Conservation (phyloP, 305 asterid genomes). For the Solanum hybrid region DNA sequence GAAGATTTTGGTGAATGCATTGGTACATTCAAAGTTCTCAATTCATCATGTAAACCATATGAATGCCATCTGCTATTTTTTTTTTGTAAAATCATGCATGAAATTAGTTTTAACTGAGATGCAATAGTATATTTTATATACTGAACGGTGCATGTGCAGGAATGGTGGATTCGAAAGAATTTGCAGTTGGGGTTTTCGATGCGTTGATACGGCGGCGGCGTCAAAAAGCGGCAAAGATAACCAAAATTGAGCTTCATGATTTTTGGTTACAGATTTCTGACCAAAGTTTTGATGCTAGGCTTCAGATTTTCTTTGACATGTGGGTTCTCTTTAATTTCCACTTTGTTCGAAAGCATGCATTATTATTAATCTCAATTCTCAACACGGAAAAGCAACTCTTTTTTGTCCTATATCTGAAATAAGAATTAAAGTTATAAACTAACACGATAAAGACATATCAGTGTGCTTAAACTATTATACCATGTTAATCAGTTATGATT, state of each 20-base stretch:
- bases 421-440: neutral
- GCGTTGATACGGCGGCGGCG: slow-evolving; percentile 68
- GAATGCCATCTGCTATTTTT: neutral
- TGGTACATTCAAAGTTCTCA: slow-evolving; percentile 32
- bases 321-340: slow-evolving; percentile 14
- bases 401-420: neutral
- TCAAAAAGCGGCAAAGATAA: slow-evolving; percentile 48
- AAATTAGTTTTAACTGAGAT: neutral
- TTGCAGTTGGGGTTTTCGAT: slow-evolving; percentile 81
- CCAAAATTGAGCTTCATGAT: slow-evolving; percentile 71
- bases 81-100: neutral
- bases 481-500: neutral
- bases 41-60: slow-evolving; percentile 5
- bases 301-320: slow-evolving; percentile 96
- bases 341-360: neutral
- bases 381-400: neutral
- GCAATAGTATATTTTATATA: too few relatives aligned
- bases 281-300: slow-evolving; percentile 85
- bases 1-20: slow-evolving; percentile 90
- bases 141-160: slow-evolving; percentile 25
- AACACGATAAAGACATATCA: neutral
- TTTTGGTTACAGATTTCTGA: slow-evolving; percentile 86
- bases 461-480: neutral
- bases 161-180: slow-evolving; percentile 87
- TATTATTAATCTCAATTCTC: neutral